These are phyloP conservation scores for Protostelium mycophagum DNA, from an alignment of 78 protist species.

Conservation along the genomic window DNA sequence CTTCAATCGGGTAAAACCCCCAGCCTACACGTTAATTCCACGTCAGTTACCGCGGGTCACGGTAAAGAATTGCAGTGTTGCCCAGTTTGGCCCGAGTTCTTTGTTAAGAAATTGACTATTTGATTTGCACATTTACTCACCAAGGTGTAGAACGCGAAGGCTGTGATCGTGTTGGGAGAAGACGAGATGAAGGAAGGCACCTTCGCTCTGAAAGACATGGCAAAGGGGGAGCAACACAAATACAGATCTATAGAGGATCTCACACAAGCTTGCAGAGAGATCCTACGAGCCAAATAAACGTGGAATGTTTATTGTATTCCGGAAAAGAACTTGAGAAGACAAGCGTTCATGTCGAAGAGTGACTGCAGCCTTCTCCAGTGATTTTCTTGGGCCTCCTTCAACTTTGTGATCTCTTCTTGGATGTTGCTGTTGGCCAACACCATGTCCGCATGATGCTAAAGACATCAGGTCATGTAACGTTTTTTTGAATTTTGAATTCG, in stretches of 20 bases:
- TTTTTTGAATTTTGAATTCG: background rate
- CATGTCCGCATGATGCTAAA: background rate
- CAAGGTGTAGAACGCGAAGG: background rate
- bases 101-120: no score
- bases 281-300: no score
- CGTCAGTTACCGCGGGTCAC: no score
- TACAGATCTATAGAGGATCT: no score
- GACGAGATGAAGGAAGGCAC: background rate
- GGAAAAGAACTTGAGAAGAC: background rate
- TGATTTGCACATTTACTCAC: no score
- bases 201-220: slow-evolving; percentile 8
- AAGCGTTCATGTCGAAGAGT: background rate
- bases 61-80: no score
- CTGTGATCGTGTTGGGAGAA: slow-evolving; percentile 17
- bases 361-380: background rate
- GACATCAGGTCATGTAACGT: background rate
- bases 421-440: background rate
- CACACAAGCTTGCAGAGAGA: no score
- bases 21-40: no score
- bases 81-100: no score
- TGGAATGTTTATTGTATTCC: background rate
- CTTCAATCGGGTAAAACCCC: no score
- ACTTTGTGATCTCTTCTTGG: background rate
- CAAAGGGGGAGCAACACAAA: background rate
- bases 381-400: background rate